Percentiles rank a stretch among this genome's conserved stretches.
These are phyloP conservation scores for Annulohypoxylon moriforme DNA, from an alignment of 495 filamentous ascomycete genomes.

Conservation along the genomic window DNA sequence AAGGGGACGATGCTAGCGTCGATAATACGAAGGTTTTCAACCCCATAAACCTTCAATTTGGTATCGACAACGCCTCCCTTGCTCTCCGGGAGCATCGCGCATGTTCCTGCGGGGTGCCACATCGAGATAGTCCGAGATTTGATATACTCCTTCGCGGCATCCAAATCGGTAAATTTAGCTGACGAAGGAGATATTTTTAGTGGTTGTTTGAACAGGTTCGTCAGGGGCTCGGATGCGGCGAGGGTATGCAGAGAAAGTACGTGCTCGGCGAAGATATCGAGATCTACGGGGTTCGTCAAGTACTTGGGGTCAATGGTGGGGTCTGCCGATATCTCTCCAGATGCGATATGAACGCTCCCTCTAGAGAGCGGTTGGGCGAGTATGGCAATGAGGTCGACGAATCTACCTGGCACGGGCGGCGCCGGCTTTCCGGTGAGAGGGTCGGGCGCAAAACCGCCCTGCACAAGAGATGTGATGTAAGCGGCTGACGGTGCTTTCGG, in stretches of 20 bases:
- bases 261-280: slow-evolving; percentile 59
- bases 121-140: background rate
- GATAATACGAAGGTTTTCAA: slow-evolving; percentile 59
- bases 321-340: slow-evolving; percentile 46
- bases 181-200: slow-evolving; percentile 25
- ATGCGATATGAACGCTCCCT: slow-evolving; percentile 66
- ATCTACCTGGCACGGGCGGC: background rate
- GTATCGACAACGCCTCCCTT: slow-evolving; percentile 56
- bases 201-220: slow-evolving; percentile 46
- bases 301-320: slow-evolving; percentile 66
- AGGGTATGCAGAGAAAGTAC: slow-evolving; percentile 57
- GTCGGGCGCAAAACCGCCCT: slow-evolving; percentile 2
- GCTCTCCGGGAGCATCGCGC: slow-evolving; percentile 7
- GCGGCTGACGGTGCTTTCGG: slow-evolving; percentile 42
- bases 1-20: slow-evolving; percentile 67
- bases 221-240: slow-evolving; percentile 53
- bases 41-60: slow-evolving; percentile 60
- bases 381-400: slow-evolving; percentile 43
- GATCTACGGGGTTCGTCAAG: slow-evolving; percentile 63
- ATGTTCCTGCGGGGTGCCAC: slow-evolving; percentile 9
- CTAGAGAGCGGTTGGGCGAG: slow-evolving; percentile 64
- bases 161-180: slow-evolving; percentile 36
- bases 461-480: slow-evolving; percentile 22
- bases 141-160: slow-evolving; percentile 30
- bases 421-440: slow-evolving; percentile 24